These are phyloP conservation scores for Sporothrix globosa DNA, from an alignment of 2,329 filamentous ascomycete genomes.

Conservation along the genomic window DNA sequence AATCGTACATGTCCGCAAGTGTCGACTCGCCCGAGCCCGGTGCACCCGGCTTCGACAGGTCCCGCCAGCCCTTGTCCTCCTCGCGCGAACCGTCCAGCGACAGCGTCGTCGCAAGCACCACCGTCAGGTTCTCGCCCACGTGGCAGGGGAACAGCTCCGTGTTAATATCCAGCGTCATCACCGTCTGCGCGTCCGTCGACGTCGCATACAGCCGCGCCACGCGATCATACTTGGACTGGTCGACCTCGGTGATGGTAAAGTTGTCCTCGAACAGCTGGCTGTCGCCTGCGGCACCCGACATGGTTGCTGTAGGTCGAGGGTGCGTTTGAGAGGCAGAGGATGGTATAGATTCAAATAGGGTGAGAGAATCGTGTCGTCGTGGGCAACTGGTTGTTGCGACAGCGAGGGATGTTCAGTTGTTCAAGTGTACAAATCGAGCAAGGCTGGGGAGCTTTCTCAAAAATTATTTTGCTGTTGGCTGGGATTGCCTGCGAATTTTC, in stretches of 20 bases:
- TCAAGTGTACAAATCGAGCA: not conserved
- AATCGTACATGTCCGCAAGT: conserved; percentile 80
- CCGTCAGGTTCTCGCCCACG: conserved; percentile 73
- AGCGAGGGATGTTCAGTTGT: not conserved
- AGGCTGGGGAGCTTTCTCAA: conserved; percentile 26
- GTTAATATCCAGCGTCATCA: conserved; percentile 90
- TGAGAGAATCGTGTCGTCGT: not conserved
- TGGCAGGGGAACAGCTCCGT: conserved; percentile 82
- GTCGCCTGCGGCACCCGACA: conserved; percentile 69
- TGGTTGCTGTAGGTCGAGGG: conserved; percentile 41
- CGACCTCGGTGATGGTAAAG: conserved; percentile 78
- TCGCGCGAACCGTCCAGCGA: conserved; percentile 78
- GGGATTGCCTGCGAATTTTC: conserved; percentile 14
- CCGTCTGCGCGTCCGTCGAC: conserved; percentile 72
- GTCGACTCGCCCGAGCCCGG: conserved; percentile 54
- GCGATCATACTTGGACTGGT: conserved; percentile 91
- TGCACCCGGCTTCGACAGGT: conserved; percentile 59
- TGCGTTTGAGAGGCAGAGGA: not conserved
- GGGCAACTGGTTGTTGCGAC: not conserved
- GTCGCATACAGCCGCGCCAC: conserved; percentile 82
- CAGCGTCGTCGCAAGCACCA: conserved; percentile 83
- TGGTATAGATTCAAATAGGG: not conserved
- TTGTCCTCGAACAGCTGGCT: conserved; percentile 91
- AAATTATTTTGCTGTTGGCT: conserved; percentile 30
- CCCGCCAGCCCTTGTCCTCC: conserved; percentile 81